These are phyloP conservation scores for Mycosarcoma maydis DNA, from an alignment of 1,284 basidiomycete species.

Conservation along the genomic window DNA sequence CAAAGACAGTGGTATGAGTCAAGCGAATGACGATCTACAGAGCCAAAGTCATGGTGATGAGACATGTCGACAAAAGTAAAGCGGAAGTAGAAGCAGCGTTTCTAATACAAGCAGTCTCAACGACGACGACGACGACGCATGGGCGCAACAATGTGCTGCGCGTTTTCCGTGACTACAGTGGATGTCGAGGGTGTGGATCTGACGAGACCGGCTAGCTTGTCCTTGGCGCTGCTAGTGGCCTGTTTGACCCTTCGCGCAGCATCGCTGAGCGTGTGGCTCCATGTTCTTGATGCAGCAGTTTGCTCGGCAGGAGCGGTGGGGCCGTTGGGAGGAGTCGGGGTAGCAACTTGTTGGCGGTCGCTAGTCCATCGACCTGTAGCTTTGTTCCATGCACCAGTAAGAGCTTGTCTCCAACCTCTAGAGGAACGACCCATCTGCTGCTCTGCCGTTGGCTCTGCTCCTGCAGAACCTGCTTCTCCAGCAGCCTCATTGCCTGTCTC, in stretches of 20 bases:
- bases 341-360: too few relatives aligned
- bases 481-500: too few relatives aligned
- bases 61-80: too few relatives aligned
- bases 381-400: background rate
- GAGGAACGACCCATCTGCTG: background rate
- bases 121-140: background rate
- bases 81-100: too few relatives aligned
- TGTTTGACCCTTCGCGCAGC: background rate
- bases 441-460: background rate
- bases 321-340: background rate
- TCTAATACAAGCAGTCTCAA: too few relatives aligned
- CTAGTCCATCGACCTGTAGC: too few relatives aligned
- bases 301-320: background rate
- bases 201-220: background rate
- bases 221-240: background rate
- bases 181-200: background rate
- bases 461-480: background rate
- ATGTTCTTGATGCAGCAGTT: background rate
- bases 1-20: too few relatives aligned
- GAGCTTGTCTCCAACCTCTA: background rate
- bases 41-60: too few relatives aligned
- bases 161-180: background rate
- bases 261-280: background rate
- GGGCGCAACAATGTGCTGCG: background rate
- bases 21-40: too few relatives aligned